Base-by-base conservation (phyloP, 805 yeast genomes). In the Yamadazyma laniorum region DNA sequence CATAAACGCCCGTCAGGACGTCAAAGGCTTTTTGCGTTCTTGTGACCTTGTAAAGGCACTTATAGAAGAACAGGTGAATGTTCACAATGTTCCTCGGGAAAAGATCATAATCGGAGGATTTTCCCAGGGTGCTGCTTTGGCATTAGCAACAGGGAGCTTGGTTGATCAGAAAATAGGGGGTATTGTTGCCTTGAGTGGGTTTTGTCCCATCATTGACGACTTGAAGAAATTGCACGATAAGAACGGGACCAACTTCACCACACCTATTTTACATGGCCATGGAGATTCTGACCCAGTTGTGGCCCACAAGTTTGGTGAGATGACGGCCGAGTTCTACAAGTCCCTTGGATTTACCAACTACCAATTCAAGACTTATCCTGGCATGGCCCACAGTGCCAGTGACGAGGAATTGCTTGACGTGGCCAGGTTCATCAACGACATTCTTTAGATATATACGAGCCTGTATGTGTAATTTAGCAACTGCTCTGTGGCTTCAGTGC, bases 51-150 rank as follows among this genome's bases (percentile, higher is more conserved):
- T 82, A 17, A 65, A 72, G 35, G 50, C 51, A 1, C 63, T 72
- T 46, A 68, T 84, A 29, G 57, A 72, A 15, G 79, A 78, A 39
- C 79, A 82, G 48, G 64, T 75, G 12, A 75, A 73, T 6, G 49
- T 51, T 5, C 42, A 57, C 35, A 78, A 82, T 7, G 73, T 85
- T 25, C 70, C 76, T 3, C 67, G 83, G 0, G 78, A 77, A 13
- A 76, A 84, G 37, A 84, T 93, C 32, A 67, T 93, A n/a, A 67
- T 93, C 40, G 98, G 98, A 25, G 99, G 99, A 0, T 93, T 93
- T 57, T 83, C 95, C 4, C 99, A 93, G 63, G 99, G 99, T 39
- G 95, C 88, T 34, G 89, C 95, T 1, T 44, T 91, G 8, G 65
- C 93, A 1, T 64, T 85, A 42, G 87, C 85, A 3, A 56, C 82